phyloP scores from a whole-genome alignment of 2,329 filamentous ascomycete species.

The Pyricularia sp. region DNA sequence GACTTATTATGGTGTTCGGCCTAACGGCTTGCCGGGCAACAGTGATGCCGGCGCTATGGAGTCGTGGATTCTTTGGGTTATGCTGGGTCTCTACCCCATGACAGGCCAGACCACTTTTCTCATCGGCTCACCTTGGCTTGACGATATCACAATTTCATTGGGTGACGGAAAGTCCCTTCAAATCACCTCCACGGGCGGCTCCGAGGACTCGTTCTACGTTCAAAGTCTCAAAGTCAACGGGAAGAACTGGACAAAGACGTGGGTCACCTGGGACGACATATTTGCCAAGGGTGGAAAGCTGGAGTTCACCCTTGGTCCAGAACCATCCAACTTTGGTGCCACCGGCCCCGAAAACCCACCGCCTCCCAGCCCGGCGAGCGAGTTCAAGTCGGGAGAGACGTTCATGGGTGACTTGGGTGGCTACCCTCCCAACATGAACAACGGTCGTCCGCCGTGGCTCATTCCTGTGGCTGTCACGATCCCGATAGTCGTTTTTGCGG shows the following conservation, averaged over 20 bases:
- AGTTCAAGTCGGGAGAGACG: background rate
- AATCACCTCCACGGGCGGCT: slow-evolving; percentile 43
- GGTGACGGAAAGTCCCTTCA: slow-evolving; percentile 42
- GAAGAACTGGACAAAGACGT: slow-evolving; percentile 49
- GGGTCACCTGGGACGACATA: slow-evolving; percentile 58
- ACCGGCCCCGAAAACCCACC: slow-evolving; percentile 45
- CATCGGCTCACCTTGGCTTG: slow-evolving; percentile 55
- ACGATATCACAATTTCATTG: slow-evolving; percentile 48
- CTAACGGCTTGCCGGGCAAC: slow-evolving; percentile 56
- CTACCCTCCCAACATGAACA: background rate
- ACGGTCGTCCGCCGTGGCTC: background rate
- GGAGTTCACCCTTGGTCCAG: slow-evolving; percentile 52
- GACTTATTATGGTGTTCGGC: slow-evolving; percentile 45
- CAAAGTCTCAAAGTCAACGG: slow-evolving; percentile 60
- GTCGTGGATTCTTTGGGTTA: slow-evolving; percentile 59
- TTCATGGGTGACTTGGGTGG: background rate
- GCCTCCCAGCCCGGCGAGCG: slow-evolving; percentile 44
- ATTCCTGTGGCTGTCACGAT: background rate
- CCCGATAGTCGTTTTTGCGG: background rate
- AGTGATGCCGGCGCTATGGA: slow-evolving; percentile 67
- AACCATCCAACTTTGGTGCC: slow-evolving; percentile 38
- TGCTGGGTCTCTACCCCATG: slow-evolving; percentile 59
- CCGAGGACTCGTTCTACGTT: slow-evolving; percentile 46
- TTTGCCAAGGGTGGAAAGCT: slow-evolving; percentile 54
- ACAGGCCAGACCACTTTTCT: slow-evolving; percentile 61